Evolutionary conservation across 2,329 filamentous ascomycete genomes (phyloP).

Genomic region (Arthrobotrys sinensis): DNA sequence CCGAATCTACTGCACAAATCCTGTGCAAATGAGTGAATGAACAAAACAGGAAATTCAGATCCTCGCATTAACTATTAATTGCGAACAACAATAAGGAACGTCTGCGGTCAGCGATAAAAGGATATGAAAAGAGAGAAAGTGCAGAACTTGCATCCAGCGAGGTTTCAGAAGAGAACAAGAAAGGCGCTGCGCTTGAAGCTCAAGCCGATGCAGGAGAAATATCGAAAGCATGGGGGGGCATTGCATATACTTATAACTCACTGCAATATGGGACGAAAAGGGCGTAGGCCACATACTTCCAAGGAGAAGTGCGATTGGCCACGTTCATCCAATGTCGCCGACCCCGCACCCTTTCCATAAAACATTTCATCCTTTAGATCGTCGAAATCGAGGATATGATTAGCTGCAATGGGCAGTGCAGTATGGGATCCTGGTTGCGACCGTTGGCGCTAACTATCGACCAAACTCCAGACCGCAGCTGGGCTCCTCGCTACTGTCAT

Average conservation of each 20-base stretch:
- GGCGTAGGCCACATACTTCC: neutral
- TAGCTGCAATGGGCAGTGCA: slow-evolving; percentile 13
- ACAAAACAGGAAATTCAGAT: neutral
- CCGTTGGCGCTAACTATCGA: neutral
- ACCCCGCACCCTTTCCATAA: neutral
- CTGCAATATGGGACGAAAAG: neutral
- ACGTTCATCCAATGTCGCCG: neutral
- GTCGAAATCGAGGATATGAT: neutral
- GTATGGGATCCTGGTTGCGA: neutral
- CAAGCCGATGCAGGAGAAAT: slow-evolving; percentile 3
- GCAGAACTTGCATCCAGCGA: neutral
- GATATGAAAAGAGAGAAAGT: neutral
- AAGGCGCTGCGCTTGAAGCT: neutral
- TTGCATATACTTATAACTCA: slow-evolving; percentile 14
- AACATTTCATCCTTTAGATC: neutral
- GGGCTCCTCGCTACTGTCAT: neutral
- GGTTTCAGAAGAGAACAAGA: neutral
- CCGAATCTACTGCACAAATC: neutral
- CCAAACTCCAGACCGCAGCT: slow-evolving; percentile 17
- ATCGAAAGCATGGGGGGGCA: slow-evolving; percentile 1
- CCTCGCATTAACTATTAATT: neutral
- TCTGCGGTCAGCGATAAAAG: slow-evolving; percentile 3
- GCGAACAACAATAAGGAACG: slow-evolving; percentile 1
- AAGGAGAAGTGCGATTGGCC: neutral
- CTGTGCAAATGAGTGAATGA: too few species aligned